Evolutionary conservation across 768 basidiomycete genomes (phyloP).

Genomic region (Pulveroboletus frians): DNA sequence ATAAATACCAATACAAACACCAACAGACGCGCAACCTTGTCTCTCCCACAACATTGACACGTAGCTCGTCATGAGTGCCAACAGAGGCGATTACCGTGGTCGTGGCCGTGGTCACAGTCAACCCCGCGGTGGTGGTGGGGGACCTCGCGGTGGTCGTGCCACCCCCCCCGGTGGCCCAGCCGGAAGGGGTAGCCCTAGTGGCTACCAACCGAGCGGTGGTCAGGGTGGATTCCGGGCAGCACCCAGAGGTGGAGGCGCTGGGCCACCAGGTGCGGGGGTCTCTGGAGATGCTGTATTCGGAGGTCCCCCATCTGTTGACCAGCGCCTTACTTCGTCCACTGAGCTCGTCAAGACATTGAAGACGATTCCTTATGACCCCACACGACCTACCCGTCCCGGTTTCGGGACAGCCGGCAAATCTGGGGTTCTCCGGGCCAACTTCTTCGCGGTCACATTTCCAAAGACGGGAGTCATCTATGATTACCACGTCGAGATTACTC

Average conservation of each 20-base stretch:
- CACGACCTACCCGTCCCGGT: constrained; percentile 43
- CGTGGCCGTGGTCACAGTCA: constrained; percentile 20
- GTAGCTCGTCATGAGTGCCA: constrained; percentile 9
- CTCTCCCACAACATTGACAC: not conserved
- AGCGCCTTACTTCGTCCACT: constrained; percentile 26
- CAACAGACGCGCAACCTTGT: not conserved
- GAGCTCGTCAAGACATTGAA: constrained; percentile 28
- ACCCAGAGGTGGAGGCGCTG: constrained; percentile 21
- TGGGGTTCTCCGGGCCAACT: constrained; percentile 45
- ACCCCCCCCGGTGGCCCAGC: not conserved
- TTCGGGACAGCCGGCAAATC: constrained; percentile 38
- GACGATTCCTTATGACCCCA: constrained; percentile 27
- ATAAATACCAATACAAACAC: constrained; percentile 5
- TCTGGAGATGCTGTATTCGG: constrained; percentile 29
- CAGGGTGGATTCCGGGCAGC: constrained; percentile 11
- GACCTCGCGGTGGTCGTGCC: not conserved
- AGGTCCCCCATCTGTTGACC: constrained; percentile 30
- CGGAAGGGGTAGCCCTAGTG: constrained; percentile 5
- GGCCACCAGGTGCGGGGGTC: constrained; percentile 23
- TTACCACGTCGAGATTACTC: constrained; percentile 39
- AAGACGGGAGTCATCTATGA: constrained; percentile 37
- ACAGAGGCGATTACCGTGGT: constrained; percentile 13
- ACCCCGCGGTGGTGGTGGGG: constrained; percentile 1
- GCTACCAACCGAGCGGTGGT: constrained; percentile 3
- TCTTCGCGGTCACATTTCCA: constrained; percentile 43